Base-by-base conservation (phyloP, 23 red algal genomes). In the Gracilaria vermiculophylla region DNA sequence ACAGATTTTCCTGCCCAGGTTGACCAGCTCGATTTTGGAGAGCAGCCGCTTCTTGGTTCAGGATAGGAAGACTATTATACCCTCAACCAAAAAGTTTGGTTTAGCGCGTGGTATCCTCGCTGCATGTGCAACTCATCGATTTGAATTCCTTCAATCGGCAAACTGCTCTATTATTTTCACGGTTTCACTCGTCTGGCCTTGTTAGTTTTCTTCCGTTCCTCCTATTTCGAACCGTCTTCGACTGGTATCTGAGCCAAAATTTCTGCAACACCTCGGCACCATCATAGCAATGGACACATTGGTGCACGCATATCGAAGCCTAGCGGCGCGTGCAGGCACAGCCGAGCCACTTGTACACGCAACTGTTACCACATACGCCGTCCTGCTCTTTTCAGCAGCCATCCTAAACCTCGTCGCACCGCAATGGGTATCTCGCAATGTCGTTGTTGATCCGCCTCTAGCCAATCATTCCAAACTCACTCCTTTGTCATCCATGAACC, bases 341-440 rank as follows among this genome's bases (percentile, higher is more conserved):
- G 66, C 54, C 13, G 69, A 88, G 40, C 84, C 84, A 20, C 17
- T 88, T 37, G 58, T 88, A 5, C 84, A 88, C 33, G 84, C 84
- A 3, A 64, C 70, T 3, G 28, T 88, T 25, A 29, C 73, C 2
- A 88, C 84, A 13, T 88, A 88, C 39, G 52, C 50, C n/a, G 15
- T 88, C 33, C 39, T 88, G 20, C 56, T 88, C 35, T 60, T 88
- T 40, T 13, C 43, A 4, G 66, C 69, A 12, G 44, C 52, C 52
- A 40, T 76, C 25, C 69, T 88, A 51, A 88, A 88, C 39, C 9
- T 77, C 27, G 20, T 47, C 9, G 47, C 84, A 25, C 84, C 84
- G 34, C 31, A 50, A 2, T 88, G 84, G 84, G 69, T 88, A 61
- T 88, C 84, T 16, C 84, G 84, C 33, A 88, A 88, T 40, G 53